These are phyloP conservation scores for Suhomyces faveliae DNA, from an alignment of 805 yeast genomes.

Conservation along the genomic window DNA sequence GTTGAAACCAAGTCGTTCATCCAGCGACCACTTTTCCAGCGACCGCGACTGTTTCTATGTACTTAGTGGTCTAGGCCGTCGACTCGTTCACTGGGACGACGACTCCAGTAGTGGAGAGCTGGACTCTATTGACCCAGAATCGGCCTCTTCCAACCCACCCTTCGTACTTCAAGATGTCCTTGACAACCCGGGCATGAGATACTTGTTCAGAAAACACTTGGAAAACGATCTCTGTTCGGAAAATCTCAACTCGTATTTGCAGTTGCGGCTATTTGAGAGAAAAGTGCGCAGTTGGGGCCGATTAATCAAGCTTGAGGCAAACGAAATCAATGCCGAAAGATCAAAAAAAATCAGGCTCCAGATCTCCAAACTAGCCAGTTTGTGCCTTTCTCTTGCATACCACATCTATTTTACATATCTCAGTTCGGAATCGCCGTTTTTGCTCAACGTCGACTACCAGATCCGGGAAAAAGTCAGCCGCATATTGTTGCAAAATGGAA, in stretches of 20 bases:
- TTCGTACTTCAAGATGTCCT: constrained; percentile 43
- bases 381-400: constrained; percentile 60
- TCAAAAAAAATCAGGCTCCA: constrained; percentile 16
- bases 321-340: constrained; percentile 4
- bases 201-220: constrained; percentile 64
- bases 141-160: no score
- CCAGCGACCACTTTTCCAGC: constrained; percentile 24
- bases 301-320: constrained; percentile 1
- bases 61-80: constrained; percentile 43
- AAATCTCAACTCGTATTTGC: constrained; percentile 69
- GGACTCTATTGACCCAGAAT: neutral
- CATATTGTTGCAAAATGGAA: constrained; percentile 10
- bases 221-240: constrained; percentile 67
- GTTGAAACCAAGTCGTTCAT: constrained; percentile 32
- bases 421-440: constrained; percentile 63
- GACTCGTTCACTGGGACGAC: constrained; percentile 33
- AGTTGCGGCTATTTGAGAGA: constrained; percentile 52
- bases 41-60: constrained; percentile 43
- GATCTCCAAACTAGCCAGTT: constrained; percentile 40
- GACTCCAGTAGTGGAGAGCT: neutral
- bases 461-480: constrained; percentile 43
- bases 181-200: constrained; percentile 73
- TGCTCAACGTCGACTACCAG: constrained; percentile 63
- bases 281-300: constrained; percentile 23
- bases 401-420: constrained; percentile 65